A percentile compares a stretch with the other conserved stretches of the same genome.
Evolutionary conservation across 768 basidiomycete genomes (phyloP).

Genomic region (Naematelia encephala): DNA sequence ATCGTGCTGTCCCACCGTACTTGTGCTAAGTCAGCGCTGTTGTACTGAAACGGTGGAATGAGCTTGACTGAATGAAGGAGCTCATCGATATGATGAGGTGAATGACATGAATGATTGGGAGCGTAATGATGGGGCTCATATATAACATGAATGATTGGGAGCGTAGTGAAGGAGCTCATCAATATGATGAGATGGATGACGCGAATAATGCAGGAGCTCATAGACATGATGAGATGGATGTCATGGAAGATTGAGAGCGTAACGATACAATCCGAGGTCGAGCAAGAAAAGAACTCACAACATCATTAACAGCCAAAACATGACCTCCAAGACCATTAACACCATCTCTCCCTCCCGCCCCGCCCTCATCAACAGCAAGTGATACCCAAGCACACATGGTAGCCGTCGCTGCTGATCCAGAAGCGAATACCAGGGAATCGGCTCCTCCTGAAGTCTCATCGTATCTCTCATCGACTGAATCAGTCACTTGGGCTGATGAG

Average conservation of each 20-base stretch:
- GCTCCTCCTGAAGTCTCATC: conserved; percentile 52
- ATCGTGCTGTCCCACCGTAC: conserved; percentile 85
- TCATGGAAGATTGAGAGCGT: too few species aligned
- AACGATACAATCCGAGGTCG: too few species aligned
- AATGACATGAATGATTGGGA: not conserved
- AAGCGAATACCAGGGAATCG: conserved; percentile 73
- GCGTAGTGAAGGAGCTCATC: too few species aligned
- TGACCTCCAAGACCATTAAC: conserved; percentile 68
- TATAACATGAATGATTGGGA: not conserved
- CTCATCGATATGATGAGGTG: too few species aligned
- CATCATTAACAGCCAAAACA: conserved; percentile 82
- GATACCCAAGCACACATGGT: conserved; percentile 64
- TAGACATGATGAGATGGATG: too few species aligned
- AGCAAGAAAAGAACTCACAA: conserved; percentile 47
- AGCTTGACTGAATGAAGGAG: not conserved
- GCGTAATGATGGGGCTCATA: too few species aligned
- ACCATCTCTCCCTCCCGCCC: conserved; percentile 50
- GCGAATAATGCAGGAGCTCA: not conserved
- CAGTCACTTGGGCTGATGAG: too few species aligned
- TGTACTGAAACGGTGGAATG: not conserved
- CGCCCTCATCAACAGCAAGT: conserved; percentile 40
- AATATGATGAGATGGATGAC: too few species aligned
- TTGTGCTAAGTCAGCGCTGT: conserved; percentile 1
- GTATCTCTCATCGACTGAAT: too few species aligned
- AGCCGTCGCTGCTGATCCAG: conserved; percentile 81